Conservation (phyloP, 2,329 filamentous ascomycete species). For the Trichoderma endophyticum region DNA sequence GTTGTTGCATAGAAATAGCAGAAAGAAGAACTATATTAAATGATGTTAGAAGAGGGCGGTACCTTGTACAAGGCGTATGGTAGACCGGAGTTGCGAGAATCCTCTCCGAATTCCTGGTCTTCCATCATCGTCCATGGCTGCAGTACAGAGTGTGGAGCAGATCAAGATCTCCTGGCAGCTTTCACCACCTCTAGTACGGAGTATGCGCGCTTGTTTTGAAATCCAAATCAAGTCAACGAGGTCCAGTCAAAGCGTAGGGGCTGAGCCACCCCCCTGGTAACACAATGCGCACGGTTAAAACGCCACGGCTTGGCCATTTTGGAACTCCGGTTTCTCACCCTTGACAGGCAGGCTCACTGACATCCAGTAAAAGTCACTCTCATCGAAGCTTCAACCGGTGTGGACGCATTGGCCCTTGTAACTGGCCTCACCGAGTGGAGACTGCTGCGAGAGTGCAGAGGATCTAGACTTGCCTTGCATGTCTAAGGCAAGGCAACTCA, state of each 20-base stretch:
- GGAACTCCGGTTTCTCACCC: background rate
- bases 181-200: background rate
- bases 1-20: background rate
- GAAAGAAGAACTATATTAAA: background rate
- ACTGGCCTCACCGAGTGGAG: background rate
- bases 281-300: background rate
- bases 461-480: background rate
- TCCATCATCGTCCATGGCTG: background rate
- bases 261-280: background rate
- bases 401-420: background rate
- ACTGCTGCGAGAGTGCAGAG: background rate
- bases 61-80: background rate
- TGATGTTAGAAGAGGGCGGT: background rate
- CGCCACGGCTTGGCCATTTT: background rate
- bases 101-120: too few species aligned
- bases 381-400: background rate
- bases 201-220: background rate
- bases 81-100: background rate
- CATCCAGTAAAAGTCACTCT: background rate
- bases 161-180: background rate
- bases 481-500: background rate
- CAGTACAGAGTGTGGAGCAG: background rate
- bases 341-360: background rate
- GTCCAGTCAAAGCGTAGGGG: background rate
- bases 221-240: background rate